A percentile compares a stretch with the other conserved stretches of the same genome.
These are phyloP conservation scores for Sherardia arvensis DNA, from an alignment of 257 asterid genomes.

Conservation along the genomic window DNA sequence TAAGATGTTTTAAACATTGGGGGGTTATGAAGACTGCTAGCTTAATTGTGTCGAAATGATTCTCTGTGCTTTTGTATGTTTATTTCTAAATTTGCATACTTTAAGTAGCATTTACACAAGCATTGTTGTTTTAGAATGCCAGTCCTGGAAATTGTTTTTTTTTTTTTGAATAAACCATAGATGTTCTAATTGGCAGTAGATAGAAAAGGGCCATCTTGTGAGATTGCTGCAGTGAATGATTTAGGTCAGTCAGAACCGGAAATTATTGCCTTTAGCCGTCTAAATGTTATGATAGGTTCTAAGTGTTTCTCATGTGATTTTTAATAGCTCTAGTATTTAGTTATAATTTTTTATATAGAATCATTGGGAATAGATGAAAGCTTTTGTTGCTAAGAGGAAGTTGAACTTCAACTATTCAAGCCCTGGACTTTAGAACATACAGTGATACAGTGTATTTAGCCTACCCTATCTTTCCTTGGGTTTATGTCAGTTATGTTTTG, in stretches of 20 bases:
- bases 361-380: not conserved
- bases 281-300: not conserved
- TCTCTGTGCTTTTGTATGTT: not conserved
- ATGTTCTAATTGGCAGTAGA: not conserved
- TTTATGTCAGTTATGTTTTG: not conserved
- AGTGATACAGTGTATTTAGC: too few relatives aligned
- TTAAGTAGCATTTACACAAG: not conserved
- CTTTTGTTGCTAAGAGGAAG: not conserved
- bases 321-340: not conserved
- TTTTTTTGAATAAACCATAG: too few relatives aligned
- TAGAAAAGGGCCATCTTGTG: not conserved
- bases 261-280: not conserved
- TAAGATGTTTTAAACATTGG: not conserved
- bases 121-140: not conserved
- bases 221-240: not conserved
- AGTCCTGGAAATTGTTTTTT: too few relatives aligned
- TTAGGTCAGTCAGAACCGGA: not conserved
- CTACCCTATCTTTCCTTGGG: not conserved
- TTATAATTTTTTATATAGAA: too few relatives aligned
- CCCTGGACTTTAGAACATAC: not conserved
- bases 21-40: not conserved
- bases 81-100: not conserved
- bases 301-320: not conserved
- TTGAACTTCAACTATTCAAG: not conserved
- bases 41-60: not conserved